These are phyloP conservation scores for Thelephora ganbajun DNA, from an alignment of 768 basidiomycete genomes.

Conservation along the genomic window DNA sequence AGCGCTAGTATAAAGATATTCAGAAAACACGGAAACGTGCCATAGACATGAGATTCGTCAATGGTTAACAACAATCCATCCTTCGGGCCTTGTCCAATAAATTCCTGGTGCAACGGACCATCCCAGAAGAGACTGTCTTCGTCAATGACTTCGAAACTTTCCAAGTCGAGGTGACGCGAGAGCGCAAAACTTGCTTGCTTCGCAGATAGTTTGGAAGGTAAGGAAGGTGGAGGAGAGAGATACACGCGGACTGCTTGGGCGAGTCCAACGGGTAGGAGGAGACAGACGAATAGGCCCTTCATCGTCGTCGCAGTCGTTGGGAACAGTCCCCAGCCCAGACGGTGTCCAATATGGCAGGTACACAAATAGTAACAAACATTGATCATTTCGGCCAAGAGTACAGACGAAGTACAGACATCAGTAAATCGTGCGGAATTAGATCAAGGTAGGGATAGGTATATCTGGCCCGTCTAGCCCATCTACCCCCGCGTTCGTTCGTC, in stretches of 20 bases:
- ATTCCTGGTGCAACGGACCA: slow-evolving; percentile 14
- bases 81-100: slow-evolving; percentile 42
- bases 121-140: slow-evolving; percentile 19
- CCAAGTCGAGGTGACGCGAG: slow-evolving; percentile 60
- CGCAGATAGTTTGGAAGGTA: slow-evolving; percentile 28
- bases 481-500: no score
- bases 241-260: slow-evolving; percentile 45
- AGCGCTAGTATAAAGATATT: not conserved
- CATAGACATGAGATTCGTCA: slow-evolving; percentile 38
- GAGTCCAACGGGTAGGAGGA: slow-evolving; percentile 18
- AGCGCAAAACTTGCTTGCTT: slow-evolving; percentile 46
- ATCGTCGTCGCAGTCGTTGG: slow-evolving; percentile 9
- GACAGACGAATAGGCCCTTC: slow-evolving; percentile 6
- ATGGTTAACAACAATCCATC: slow-evolving; percentile 42
- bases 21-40: slow-evolving; percentile 22
- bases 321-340: not conserved
- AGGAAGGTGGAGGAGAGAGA: slow-evolving; percentile 31
- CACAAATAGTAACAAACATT: slow-evolving; percentile 6
- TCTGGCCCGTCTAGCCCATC: no score
- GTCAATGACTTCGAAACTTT: slow-evolving; percentile 39
- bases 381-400: no score
- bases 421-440: no score
- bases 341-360: no score
- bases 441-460: no score
- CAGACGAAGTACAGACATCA: no score